These are phyloP conservation scores for Heritiera littoralis DNA, from an alignment of 345 rosid genomes.

Conservation along the genomic window DNA sequence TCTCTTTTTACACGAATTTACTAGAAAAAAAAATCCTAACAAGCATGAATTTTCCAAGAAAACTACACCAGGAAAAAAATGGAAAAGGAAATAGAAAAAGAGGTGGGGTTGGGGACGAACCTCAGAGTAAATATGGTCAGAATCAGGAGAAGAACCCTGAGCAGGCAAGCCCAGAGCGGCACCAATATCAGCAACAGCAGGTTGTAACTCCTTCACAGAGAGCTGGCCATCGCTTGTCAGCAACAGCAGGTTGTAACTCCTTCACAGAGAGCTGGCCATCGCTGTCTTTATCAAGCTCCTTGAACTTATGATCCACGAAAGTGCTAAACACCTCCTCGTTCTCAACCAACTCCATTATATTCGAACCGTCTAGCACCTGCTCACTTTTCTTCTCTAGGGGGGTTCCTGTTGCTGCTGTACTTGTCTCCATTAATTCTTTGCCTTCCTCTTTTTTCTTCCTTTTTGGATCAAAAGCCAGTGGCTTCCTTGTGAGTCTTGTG, in stretches of 20 bases:
- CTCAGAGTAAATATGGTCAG: conserved; percentile 89
- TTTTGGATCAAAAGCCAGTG: background rate
- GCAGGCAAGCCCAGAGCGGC: conserved; percentile 89
- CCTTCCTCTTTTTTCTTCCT: background rate
- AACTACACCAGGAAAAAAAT: background rate
- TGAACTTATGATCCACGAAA: conserved; percentile 84
- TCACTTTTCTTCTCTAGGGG: conserved; percentile 27
- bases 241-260: conserved; percentile 91
- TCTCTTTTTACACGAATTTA: background rate
- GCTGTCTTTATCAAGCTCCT: conserved; percentile 67
- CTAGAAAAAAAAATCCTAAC: background rate
- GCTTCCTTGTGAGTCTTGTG: conserved; percentile 34
- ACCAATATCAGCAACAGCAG: conserved; percentile 94
- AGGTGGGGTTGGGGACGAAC: conserved; percentile 25
- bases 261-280: conserved; percentile 85
- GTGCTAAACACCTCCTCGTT: conserved; percentile 70
- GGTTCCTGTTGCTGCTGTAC: conserved; percentile 12
- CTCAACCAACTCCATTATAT: conserved; percentile 87
- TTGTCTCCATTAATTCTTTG: conserved; percentile 38
- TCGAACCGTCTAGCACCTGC: conserved; percentile 80
- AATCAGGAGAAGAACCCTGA: conserved; percentile 77
- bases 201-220: conserved; percentile 81
- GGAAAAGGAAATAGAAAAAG: background rate
- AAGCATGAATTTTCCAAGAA: background rate
- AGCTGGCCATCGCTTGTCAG: conserved; percentile 84